These are phyloP conservation scores for Panicum virgatum DNA, from an alignment of 202 grass and related monocot species.

Conservation along the genomic window DNA sequence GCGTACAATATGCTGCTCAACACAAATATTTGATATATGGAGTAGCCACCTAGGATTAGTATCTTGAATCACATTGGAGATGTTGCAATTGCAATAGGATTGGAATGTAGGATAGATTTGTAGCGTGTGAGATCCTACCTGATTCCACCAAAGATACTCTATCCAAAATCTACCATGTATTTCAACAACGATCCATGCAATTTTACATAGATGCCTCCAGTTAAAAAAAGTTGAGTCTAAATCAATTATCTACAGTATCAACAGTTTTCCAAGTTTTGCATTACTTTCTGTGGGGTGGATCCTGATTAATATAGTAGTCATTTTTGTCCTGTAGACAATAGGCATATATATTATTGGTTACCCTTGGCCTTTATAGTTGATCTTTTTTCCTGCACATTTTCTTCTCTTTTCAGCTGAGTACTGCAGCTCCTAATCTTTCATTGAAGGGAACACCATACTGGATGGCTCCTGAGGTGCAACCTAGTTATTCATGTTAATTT, in stretches of 20 bases:
- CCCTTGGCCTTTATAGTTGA: slow-evolving; percentile 14
- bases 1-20: slow-evolving; percentile 12
- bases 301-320: background rate
- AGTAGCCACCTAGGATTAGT: background rate
- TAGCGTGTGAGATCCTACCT: background rate
- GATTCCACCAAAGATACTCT: background rate
- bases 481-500: slow-evolving; percentile 36
- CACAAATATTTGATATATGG: slow-evolving; percentile 20
- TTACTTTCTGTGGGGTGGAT: background rate
- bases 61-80: background rate
- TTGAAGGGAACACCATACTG: slow-evolving; percentile 93
- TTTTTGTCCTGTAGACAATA: slow-evolving; percentile 3
- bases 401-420: slow-evolving; percentile 63
- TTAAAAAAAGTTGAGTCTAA: background rate
- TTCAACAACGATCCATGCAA: background rate
- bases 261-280: background rate
- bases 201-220: background rate
- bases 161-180: background rate
- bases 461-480: slow-evolving; percentile 89
- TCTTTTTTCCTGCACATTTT: slow-evolving; percentile 18
- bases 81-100: background rate
- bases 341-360: slow-evolving; percentile 20
- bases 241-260: background rate
- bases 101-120: background rate
- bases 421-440: slow-evolving; percentile 73